Percentiles rank a stretch among this genome's conserved stretches.
Conservation (phyloP, 1,139 yeast species). For the Debaryomyces sp. region DNA sequence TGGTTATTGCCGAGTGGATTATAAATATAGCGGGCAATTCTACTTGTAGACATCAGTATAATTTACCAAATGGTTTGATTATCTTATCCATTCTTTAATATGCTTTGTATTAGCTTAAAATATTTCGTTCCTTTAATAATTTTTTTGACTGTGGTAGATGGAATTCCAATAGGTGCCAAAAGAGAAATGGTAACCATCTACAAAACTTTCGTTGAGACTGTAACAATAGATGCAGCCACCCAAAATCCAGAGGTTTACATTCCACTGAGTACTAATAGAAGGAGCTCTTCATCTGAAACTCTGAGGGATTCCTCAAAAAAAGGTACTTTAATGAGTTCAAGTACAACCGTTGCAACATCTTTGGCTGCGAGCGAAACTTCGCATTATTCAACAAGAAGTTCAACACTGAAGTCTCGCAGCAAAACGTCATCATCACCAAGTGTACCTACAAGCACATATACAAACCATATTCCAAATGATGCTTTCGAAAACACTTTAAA, state of each 20-base stretch:
- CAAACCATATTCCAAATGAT: slow-evolving; percentile 12
- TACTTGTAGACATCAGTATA: background rate
- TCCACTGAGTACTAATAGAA: background rate
- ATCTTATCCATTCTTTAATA: background rate
- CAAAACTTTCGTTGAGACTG: background rate
- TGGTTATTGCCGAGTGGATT: background rate
- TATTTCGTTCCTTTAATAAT: background rate
- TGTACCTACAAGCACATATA: background rate
- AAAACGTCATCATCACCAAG: background rate
- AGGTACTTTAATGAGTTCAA: background rate
- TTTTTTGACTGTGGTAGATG: background rate
- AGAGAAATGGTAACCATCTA: background rate
- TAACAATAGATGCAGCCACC: background rate
- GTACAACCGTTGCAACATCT: background rate
- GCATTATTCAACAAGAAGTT: background rate
- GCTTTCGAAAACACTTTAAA: slow-evolving; percentile 16
- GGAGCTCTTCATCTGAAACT: background rate
- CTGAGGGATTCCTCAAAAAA: background rate
- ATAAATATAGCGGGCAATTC: background rate
- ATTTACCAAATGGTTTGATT: background rate
- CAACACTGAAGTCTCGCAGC: background rate
- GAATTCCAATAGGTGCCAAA: slow-evolving; percentile 1
- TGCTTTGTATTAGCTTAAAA: background rate
- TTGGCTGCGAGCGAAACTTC: slow-evolving; percentile 4
- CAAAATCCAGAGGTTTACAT: background rate